phyloP scores from a whole-genome alignment of 2,329 filamentous ascomycete genomes.

The Fusarium nanum region DNA sequence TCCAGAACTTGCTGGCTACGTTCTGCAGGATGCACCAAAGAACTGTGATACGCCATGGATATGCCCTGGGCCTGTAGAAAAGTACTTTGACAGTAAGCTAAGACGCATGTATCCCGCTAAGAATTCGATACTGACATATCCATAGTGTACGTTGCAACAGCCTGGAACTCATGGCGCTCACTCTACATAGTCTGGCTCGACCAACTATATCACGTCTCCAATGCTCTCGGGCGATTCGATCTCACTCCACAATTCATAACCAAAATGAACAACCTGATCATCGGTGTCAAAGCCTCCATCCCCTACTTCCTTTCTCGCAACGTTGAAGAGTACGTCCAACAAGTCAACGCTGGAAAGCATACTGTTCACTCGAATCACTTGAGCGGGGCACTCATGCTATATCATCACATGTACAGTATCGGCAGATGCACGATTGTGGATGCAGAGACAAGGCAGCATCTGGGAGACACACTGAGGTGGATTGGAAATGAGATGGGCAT shows the following conservation, averaged over 20 bases:
- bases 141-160: slow-evolving; percentile 9
- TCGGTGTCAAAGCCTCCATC: slow-evolving; percentile 3
- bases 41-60: background rate
- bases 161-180: slow-evolving; percentile 23
- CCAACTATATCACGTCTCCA: slow-evolving; percentile 6
- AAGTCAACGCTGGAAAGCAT: background rate
- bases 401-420: slow-evolving; percentile 7
- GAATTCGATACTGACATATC: background rate
- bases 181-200: slow-evolving; percentile 12
- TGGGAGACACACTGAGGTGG: background rate
- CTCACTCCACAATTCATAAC: background rate
- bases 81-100: slow-evolving; percentile 12
- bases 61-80: slow-evolving; percentile 2
- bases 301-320: slow-evolving; percentile 8
- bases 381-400: background rate
- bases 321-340: background rate
- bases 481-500: slow-evolving; percentile 14
- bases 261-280: background rate
- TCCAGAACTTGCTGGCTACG: slow-evolving; percentile 4
- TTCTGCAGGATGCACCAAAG: background rate
- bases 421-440: slow-evolving; percentile 10
- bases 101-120: accelerated
- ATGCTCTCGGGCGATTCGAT: background rate
- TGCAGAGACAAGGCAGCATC: background rate
- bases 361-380: background rate